phyloP scores from a whole-genome alignment of 495 filamentous ascomycete genomes.

The Xylaria palmicola region DNA sequence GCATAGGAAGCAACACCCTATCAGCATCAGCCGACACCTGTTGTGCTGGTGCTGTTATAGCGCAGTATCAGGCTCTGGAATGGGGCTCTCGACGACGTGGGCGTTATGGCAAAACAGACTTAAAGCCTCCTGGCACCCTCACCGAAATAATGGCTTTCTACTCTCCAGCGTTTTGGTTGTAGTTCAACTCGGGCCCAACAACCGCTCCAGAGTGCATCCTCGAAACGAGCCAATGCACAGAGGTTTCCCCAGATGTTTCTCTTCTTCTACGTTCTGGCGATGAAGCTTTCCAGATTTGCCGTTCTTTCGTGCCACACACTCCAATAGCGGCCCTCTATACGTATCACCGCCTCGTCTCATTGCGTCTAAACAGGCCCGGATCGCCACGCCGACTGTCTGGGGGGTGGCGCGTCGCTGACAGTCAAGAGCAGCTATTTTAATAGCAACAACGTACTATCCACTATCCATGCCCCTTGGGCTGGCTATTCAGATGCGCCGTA shows the following conservation, averaged over 20 bases:
- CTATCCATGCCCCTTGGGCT: slow-evolving; percentile 9
- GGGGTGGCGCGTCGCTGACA: not conserved
- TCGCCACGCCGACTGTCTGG: not conserved
- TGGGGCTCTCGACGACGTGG: not conserved
- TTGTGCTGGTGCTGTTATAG: not conserved
- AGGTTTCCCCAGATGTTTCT: no score
- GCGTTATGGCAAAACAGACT: not conserved
- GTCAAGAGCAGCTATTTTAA: no score
- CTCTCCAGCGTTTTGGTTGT: not conserved
- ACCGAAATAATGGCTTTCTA: not conserved
- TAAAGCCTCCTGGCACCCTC: not conserved
- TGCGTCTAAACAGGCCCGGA: not conserved
- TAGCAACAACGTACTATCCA: no score
- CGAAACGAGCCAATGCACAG: not conserved
- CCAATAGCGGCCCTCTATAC: not conserved
- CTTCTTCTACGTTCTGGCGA: not conserved
- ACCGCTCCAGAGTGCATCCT: not conserved
- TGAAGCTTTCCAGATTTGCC: not conserved
- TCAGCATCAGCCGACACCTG: not conserved
- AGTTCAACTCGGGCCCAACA: not conserved
- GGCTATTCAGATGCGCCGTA: slow-evolving; percentile 1
- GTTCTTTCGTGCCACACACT: not conserved
- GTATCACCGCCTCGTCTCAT: not conserved
- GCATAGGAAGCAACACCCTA: not conserved
- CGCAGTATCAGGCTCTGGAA: not conserved